A percentile compares a stretch with the other conserved stretches of the same genome.
Conservation (phyloP, 2,329 filamentous ascomycete genomes). For the Neoarthrinium moseri region DNA sequence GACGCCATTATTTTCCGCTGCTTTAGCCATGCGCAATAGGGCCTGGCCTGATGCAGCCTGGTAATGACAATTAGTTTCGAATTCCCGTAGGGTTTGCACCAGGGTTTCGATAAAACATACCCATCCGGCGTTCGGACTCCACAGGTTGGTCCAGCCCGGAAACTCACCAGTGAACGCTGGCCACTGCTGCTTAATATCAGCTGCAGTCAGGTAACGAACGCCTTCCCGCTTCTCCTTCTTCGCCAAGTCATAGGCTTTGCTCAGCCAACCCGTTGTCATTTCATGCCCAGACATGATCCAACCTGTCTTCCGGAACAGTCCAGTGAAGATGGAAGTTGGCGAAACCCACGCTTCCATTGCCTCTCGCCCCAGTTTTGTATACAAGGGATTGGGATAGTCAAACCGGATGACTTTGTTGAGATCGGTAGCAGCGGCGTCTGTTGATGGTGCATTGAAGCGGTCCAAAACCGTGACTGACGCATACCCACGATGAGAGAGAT, state of each 20-base stretch:
- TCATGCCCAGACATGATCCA: conserved; percentile 26
- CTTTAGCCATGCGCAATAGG: conserved; percentile 28
- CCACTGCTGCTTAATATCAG: conserved; percentile 25
- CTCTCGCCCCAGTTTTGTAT: conserved; percentile 28
- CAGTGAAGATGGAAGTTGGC: conserved; percentile 23
- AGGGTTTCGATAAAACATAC: too few relatives aligned
- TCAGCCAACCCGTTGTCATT: conserved; percentile 19
- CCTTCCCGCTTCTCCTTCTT: neutral
- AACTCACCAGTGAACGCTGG: conserved; percentile 23
- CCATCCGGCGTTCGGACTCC: conserved; percentile 28
- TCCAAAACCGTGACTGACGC: conserved; percentile 22
- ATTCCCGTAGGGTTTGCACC: too few relatives aligned
- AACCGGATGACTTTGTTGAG: conserved; percentile 37
- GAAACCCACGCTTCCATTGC: conserved; percentile 27
- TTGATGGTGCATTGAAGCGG: conserved; percentile 21
- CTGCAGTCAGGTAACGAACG: neutral
- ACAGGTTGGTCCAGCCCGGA: conserved; percentile 26
- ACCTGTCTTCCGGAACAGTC: conserved; percentile 29
- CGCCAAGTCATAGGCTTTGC: neutral
- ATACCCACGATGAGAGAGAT: conserved; percentile 23
- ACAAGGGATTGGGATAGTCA: conserved; percentile 31
- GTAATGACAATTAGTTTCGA: too few relatives aligned
- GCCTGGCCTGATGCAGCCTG: conserved; percentile 23
- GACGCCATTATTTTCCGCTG: conserved; percentile 23
- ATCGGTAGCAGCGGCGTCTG: conserved; percentile 28